Evolutionary conservation across 192 early-diverging fungal species (phyloP), one percentile per base, ranked within the genome.

Genomic region (Haplosporangium gracile): DNA sequence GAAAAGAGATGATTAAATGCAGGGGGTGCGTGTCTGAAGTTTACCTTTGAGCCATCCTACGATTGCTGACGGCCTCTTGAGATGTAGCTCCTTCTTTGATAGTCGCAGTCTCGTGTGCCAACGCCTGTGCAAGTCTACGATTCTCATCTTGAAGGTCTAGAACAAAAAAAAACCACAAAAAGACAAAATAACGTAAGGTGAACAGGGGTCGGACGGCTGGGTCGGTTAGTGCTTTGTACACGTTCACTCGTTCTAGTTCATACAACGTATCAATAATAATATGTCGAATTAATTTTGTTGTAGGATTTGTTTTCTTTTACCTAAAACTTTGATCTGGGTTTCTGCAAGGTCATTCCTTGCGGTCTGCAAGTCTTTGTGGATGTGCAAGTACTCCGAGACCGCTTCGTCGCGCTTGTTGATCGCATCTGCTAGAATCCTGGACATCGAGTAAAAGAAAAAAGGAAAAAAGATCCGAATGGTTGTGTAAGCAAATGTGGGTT

Each of bases 111-210:
- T 79, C 83, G 2, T 32, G 26, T 1, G 77, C 65, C 9, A 85
- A 15, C 26, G 51, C 10, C 38, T 78, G 78, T 16, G 51, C 57
- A 5, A 86, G 32, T 16, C 45, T 69, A 1, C 84, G 68, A 26
- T 86, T 86, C 34, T 86, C 79, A 69, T 86, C 79, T 36, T 86
- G 84, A 42, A 32, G 74, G 49, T 86, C 84, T 86, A 65, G 26
- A 43, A 34, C 24, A 38, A 51, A 49, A 10, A 10, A 43, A 24
- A 8, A 38, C 26, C 34, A 36, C 20, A 2, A 63, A 43, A n/a
- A 42, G 18, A 51, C 47, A 70, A 36, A 49, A 51, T 1, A 29
- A 34, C 9, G 49, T 43, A 42, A 10, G 4, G 24, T 39, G 45
- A 38, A 36, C 34, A 71, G 2, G 16, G 13, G 36, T 36, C 36